A percentile compares a stretch with the other conserved stretches of the same genome.
phyloP scores from a whole-genome alignment of 306 rosid genomes.

The Ormosia semicastrata region DNA sequence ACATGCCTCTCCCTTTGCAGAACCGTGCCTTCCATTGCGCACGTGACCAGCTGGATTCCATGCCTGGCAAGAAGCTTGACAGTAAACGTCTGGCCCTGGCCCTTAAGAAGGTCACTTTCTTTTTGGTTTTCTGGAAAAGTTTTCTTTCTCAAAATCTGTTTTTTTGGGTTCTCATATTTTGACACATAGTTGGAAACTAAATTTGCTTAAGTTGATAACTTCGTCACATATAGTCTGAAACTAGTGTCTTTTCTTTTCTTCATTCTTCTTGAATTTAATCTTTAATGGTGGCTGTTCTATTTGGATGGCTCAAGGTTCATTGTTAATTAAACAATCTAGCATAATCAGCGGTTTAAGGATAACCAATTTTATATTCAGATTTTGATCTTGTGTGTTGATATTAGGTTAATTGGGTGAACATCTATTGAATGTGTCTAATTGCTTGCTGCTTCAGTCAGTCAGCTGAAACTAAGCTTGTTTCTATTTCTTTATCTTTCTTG shows the following conservation, averaged over 20 bases:
- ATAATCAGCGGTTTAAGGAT: not conserved
- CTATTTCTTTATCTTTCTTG: not conserved
- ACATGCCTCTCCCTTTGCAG: conserved; percentile 75
- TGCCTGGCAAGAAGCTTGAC: conserved; percentile 73
- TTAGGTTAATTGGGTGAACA: conserved; percentile 2
- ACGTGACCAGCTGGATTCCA: conserved; percentile 65
- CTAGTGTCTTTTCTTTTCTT: not conserved
- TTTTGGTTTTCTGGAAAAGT: not conserved
- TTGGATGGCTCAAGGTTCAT: not conserved
- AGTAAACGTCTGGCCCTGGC: conserved; percentile 74
- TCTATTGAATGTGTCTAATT: not conserved
- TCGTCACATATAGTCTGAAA: no score
- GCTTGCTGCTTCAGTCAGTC: not conserved
- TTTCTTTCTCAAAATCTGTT: not conserved
- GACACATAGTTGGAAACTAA: no score
- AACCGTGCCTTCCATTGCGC: conserved; percentile 72
- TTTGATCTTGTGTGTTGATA: not conserved
- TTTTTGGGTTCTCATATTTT: conserved; percentile 5
- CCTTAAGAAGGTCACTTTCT: conserved; percentile 67
- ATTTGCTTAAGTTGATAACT: no score
- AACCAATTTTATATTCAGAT: not conserved
- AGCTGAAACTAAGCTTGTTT: not conserved
- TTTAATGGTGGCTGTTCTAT: not conserved
- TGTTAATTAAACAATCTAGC: not conserved
- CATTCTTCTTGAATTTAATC: not conserved